Conservation (phyloP, 2,329 filamentous ascomycete genomes). For the Curvularia lunata region DNA sequence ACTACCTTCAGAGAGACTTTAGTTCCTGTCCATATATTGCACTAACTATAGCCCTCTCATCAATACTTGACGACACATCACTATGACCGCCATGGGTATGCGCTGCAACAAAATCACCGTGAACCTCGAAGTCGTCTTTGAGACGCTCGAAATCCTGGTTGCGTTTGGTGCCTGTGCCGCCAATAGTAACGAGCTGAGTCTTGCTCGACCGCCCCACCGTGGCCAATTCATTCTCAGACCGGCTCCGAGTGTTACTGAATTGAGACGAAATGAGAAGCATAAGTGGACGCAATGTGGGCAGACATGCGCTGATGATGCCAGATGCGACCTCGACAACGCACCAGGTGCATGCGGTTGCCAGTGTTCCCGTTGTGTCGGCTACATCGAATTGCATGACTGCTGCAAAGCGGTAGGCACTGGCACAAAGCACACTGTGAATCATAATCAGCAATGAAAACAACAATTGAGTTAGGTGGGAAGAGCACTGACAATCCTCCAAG, state of each 20-base stretch:
- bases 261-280: constrained; percentile 19
- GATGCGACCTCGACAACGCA: constrained; percentile 22
- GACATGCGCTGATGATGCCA: constrained; percentile 24
- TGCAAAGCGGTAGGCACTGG: constrained; percentile 24
- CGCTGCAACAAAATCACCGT: neutral
- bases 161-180: constrained; percentile 8
- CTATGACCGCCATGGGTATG: neutral
- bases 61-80: neutral
- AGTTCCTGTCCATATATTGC: neutral
- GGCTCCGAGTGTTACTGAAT: constrained; percentile 14
- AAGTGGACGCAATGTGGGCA: constrained; percentile 22
- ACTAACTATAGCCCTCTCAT: neutral
- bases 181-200: constrained; percentile 15
- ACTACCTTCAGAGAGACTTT: neutral
- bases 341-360: constrained; percentile 23
- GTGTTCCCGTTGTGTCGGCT: constrained; percentile 17
- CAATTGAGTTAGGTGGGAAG: neutral
- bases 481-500: constrained; percentile 54
- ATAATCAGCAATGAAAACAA: constrained; percentile 6
- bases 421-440: constrained; percentile 23
- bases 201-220: neutral
- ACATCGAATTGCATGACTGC: constrained; percentile 22
- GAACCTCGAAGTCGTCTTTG: constrained; percentile 1
- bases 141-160: constrained; percentile 13
- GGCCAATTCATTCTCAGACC: neutral